A percentile compares a stretch with the other conserved stretches of the same genome.
phyloP scores from a whole-genome alignment of 1,284 basidiomycete genomes.

The Malassezia vespertilionis region DNA sequence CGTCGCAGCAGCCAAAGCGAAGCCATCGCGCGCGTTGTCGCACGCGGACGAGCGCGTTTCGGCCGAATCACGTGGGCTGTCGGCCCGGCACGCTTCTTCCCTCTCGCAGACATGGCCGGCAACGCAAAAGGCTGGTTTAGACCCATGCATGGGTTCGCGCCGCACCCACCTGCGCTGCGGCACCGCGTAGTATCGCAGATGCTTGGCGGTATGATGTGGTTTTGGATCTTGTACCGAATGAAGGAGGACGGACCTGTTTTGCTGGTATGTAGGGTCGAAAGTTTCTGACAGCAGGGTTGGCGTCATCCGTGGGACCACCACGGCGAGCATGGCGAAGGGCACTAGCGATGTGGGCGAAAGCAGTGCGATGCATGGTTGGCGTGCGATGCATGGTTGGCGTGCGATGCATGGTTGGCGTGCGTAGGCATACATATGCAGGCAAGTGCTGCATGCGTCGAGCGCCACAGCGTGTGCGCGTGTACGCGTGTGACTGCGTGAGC shows the following conservation, averaged over 20 bases:
- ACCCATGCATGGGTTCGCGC: slow-evolving; percentile 36
- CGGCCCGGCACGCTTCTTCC: neutral
- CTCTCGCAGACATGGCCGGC: slow-evolving; percentile 6
- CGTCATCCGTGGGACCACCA: slow-evolving; percentile 43
- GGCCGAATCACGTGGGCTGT: slow-evolving; percentile 12
- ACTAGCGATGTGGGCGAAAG: too few species aligned
- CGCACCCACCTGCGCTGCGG: slow-evolving; percentile 38
- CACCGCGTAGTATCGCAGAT: slow-evolving; percentile 39
- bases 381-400: too few species aligned
- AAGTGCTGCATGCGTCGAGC: too few species aligned
- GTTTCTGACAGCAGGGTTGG: slow-evolving; percentile 32
- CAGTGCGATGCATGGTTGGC: too few species aligned
- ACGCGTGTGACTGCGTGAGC: too few species aligned
- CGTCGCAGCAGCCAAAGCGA: slow-evolving; percentile 1
- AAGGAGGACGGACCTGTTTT: slow-evolving; percentile 46
- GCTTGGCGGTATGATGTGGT: slow-evolving; percentile 45
- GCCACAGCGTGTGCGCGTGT: too few species aligned
- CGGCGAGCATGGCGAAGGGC: slow-evolving; percentile 30
- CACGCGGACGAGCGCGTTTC: neutral
- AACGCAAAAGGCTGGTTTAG: slow-evolving; percentile 30
- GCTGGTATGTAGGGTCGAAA: slow-evolving; percentile 31
- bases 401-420: too few species aligned
- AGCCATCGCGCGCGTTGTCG: slow-evolving; percentile 1
- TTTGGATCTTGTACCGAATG: slow-evolving; percentile 45
- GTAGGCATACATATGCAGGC: too few species aligned